Base-by-base conservation (phyloP, 139 green algal species). In the Limnomonas spitsbergensis region DNA sequence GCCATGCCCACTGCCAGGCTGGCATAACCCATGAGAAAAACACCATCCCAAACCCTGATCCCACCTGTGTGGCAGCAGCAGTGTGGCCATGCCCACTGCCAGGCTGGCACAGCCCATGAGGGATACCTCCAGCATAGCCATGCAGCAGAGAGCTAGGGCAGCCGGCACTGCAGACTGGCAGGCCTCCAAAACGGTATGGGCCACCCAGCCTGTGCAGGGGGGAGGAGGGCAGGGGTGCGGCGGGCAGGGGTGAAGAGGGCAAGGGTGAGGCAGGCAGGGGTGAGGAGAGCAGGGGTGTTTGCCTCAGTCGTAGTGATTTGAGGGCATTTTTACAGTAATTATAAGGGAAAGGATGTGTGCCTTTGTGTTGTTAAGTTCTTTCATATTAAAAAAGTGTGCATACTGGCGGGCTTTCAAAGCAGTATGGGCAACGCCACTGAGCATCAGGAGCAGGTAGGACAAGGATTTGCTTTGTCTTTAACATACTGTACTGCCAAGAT, bases 71-170 rank as follows among this genome's bases (percentile, higher is more conserved):
- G 81, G 81, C 31, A 56, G 68, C 77, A 82, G 73, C 66, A 86
- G 77, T 29, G 73, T 73, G 66, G 70, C 79, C 42, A 86, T 82
- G 31, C 81, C 77, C 32, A 81, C 14, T 42, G 39, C 66, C 67
- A 86, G 77, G 61, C 80, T 32, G 31, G 24, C 66, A 2, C 61
- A 56, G n/a, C 77, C 77, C 40, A 69, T 42, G 52, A 81, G 54
- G 32, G 81, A 86, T 38, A 86, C 81, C 47, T 78, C 73, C 77
- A 86, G 40, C 77, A 86, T 69, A 31, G n/a, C 37, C 32, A 86
- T 42, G 26, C 77, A 72, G 34, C 76, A 78, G 71, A 86, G 81
- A 53, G 77, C 66, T 38, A 86, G 4, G 34, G 81, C 81, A 14
- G 73, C 72, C 24, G 79, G 34, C 3, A 73, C 66, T 32, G 69